These are phyloP conservation scores for Zea luxurians DNA, from an alignment of 176 grass and related monocot genomes.

Conservation along the genomic window DNA sequence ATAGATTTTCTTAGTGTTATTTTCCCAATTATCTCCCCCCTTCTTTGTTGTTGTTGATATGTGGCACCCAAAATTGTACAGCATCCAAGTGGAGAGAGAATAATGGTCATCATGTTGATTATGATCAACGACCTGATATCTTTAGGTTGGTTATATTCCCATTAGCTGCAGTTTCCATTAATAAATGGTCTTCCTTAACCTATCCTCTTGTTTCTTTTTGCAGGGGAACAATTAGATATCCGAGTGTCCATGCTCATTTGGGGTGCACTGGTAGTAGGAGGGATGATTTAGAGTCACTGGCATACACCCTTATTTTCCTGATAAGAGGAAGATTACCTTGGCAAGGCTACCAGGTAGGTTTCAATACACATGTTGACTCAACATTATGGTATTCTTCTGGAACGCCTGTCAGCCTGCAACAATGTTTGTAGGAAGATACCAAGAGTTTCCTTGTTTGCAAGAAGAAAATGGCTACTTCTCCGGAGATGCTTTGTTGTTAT, in stretches of 20 bases:
- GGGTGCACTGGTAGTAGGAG: constrained; percentile 91
- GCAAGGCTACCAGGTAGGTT: constrained; percentile 94
- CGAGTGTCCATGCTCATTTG: constrained; percentile 93
- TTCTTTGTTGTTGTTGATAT: constrained; percentile 20
- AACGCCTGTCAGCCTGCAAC: constrained; percentile 16
- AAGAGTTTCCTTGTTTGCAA: constrained; percentile 97
- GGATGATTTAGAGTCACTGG: constrained; percentile 93
- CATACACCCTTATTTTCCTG: constrained; percentile 92
- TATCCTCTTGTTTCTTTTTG: constrained; percentile 34
- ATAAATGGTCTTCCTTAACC: not conserved
- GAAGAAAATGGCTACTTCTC: constrained; percentile 90
- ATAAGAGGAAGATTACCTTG: constrained; percentile 91
- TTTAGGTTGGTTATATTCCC: constrained; percentile 64
- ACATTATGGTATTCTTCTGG: constrained; percentile 22
- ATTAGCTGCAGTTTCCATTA: constrained; percentile 19
- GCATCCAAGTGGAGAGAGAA: constrained; percentile 82
- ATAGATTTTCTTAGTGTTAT: constrained; percentile 13
- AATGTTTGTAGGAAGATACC: constrained; percentile 75
- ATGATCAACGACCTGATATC: constrained; percentile 96
- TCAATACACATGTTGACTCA: constrained; percentile 23
- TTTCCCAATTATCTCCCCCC: not conserved
- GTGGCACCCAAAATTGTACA: constrained; percentile 41
- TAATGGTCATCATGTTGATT: constrained; percentile 75
- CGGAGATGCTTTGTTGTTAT: constrained; percentile 72
- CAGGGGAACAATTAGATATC: constrained; percentile 96